phyloP scores from a whole-genome alignment of 179 eudicot genomes.

The Camellia oleifera region DNA sequence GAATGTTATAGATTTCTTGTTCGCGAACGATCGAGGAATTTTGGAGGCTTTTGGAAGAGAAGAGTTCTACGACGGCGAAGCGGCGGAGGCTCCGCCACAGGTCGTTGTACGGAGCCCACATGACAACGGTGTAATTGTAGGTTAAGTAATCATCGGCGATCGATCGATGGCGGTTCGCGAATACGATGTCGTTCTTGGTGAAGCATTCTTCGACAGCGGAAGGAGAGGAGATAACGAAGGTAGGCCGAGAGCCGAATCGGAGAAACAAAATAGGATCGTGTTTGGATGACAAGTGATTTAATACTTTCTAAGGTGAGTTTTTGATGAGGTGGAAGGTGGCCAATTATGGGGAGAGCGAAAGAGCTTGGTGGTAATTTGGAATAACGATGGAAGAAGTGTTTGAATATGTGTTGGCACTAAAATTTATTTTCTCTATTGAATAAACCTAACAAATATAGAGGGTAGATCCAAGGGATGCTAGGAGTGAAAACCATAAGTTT shows the following conservation, averaged over 20 bases:
- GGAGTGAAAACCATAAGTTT: too few species aligned
- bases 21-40: conserved; percentile 15
- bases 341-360: neutral
- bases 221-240: neutral
- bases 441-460: too few species aligned
- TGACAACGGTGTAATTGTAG: conserved; percentile 28
- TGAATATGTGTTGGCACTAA: neutral
- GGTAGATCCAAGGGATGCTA: too few species aligned
- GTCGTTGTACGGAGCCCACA: conserved; percentile 31
- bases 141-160: conserved; percentile 22
- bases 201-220: neutral
- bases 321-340: neutral
- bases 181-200: neutral
- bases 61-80: conserved; percentile 16
- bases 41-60: conserved; percentile 25
- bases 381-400: neutral
- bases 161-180: neutral
- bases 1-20: conserved; percentile 3
- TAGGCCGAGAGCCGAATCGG: neutral
- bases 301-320: neutral
- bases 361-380: conserved; percentile 1
- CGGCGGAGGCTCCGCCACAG: conserved; percentile 35
- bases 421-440: too few species aligned
- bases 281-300: neutral
- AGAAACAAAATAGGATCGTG: neutral